Conservation (phyloP, 257 asterid genomes). For the Penstemon barbatus region DNA sequence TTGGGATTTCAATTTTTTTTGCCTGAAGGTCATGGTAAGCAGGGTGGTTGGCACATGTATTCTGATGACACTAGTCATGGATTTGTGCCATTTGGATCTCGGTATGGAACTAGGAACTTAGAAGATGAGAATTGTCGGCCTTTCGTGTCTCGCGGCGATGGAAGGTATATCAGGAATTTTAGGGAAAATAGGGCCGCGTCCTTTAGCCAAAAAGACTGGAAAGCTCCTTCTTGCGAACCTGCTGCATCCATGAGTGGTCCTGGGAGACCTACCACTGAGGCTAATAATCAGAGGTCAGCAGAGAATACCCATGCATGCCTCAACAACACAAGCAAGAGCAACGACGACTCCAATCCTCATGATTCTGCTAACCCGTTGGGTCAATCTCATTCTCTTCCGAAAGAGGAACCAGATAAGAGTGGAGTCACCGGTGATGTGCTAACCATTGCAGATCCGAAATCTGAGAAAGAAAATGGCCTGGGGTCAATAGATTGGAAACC, state of each 20-base stretch:
- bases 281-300: conserved; percentile 50
- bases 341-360: conserved; percentile 26
- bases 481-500: conserved; percentile 65
- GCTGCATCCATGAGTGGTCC: conserved; percentile 57
- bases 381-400: conserved; percentile 42
- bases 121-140: conserved; percentile 69
- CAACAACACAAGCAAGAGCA: conserved; percentile 26
- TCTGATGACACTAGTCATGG: conserved; percentile 71
- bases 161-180: conserved; percentile 56
- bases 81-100: conserved; percentile 59
- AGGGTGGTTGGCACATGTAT: conserved; percentile 82
- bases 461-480: conserved; percentile 59
- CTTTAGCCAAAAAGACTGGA: conserved; percentile 72
- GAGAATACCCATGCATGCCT: conserved; percentile 48
- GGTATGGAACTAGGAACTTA: conserved; percentile 61
- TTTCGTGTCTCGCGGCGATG: conserved; percentile 57
- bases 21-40: conserved; percentile 97
- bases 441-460: conserved; percentile 42
- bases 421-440: conserved; percentile 32
- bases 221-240: conserved; percentile 59
- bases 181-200: conserved; percentile 65
- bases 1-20: conserved; percentile 39
- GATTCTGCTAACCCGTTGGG: conserved; percentile 40
- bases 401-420: conserved; percentile 53
- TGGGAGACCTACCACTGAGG: conserved; percentile 51